Percentiles rank a stretch among this genome's conserved stretches.
phyloP scores from a whole-genome alignment of 2,329 filamentous ascomycete species.

The Aspergillus calidoustus region DNA sequence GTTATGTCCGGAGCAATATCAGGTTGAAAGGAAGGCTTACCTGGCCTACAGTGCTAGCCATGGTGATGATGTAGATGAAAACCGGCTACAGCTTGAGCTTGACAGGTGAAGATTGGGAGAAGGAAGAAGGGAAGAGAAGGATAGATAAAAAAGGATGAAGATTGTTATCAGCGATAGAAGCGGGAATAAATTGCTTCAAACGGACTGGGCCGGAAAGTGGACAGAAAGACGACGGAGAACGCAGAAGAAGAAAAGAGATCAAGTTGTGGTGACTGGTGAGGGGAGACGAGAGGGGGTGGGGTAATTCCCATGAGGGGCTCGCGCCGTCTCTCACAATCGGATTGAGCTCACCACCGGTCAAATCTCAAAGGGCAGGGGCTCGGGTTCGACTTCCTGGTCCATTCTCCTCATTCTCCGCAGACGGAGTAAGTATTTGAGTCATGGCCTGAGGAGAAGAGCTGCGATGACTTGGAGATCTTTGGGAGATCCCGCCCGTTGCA shows the following conservation, averaged over 20 bases:
- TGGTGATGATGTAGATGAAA: slow-evolving; percentile 34
- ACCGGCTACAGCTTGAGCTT: background rate
- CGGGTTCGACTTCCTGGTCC: background rate
- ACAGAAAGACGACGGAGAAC: slow-evolving; percentile 15
- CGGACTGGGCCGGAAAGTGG: slow-evolving; percentile 24
- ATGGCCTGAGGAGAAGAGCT: background rate
- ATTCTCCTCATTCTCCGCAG: slow-evolving; percentile 20
- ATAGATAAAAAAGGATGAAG: slow-evolving; percentile 8
- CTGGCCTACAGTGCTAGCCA: slow-evolving; percentile 63
- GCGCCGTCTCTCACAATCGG: background rate
- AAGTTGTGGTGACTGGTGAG: slow-evolving; percentile 14
- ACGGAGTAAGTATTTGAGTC: background rate
- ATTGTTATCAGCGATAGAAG: slow-evolving; percentile 6
- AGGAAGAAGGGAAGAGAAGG: slow-evolving; percentile 10
- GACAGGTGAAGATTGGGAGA: slow-evolving; percentile 1
- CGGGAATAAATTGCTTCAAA: slow-evolving; percentile 19
- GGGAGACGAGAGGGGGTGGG: slow-evolving; percentile 26
- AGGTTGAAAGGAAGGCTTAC: slow-evolving; percentile 35
- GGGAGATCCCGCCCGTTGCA: background rate
- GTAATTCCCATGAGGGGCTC: slow-evolving; percentile 11
- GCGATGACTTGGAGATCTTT: background rate
- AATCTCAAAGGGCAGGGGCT: background rate
- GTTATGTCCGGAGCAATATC: slow-evolving; percentile 5
- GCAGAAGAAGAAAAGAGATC: slow-evolving; percentile 22
- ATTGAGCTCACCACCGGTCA: background rate